Conservation (phyloP, 257 asterid species). For the Przewalskia tangutica region DNA sequence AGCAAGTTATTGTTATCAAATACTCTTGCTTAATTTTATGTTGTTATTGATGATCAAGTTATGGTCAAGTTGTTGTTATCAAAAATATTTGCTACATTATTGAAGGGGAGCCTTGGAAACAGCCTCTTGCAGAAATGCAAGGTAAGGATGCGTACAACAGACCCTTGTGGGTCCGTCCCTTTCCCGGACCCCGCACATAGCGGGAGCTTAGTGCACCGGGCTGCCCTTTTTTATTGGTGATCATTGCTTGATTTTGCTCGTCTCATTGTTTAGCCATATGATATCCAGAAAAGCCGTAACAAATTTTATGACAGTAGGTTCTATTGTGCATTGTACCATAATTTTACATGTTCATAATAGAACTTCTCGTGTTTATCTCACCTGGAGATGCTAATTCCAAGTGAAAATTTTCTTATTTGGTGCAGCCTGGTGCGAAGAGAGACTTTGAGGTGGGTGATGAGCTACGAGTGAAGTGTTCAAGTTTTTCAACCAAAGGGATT, state of each 20-base stretch:
- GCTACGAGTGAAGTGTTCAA: conserved; percentile 52
- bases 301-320: not conserved
- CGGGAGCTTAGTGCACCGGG: too few relatives aligned
- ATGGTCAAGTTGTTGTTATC: too few relatives aligned
- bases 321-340: not conserved
- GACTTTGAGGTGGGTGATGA: conserved; percentile 64
- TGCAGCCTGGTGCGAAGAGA: conserved; percentile 39
- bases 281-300: not conserved
- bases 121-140: too few relatives aligned
- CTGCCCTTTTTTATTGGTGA: not conserved
- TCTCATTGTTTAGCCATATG: not conserved
- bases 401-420: not conserved
- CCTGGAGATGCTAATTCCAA: not conserved
- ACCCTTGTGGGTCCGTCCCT: too few relatives aligned
- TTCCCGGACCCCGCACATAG: too few relatives aligned
- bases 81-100: too few relatives aligned
- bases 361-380: not conserved
- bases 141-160: too few relatives aligned
- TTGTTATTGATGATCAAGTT: too few relatives aligned
- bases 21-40: not conserved
- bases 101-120: too few relatives aligned
- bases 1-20: not conserved
- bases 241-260: not conserved
- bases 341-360: not conserved
- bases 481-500: conserved; percentile 80